These are phyloP conservation scores for Stephania cephalantha DNA, from an alignment of 164 flowering plant species.

Conservation along the genomic window DNA sequence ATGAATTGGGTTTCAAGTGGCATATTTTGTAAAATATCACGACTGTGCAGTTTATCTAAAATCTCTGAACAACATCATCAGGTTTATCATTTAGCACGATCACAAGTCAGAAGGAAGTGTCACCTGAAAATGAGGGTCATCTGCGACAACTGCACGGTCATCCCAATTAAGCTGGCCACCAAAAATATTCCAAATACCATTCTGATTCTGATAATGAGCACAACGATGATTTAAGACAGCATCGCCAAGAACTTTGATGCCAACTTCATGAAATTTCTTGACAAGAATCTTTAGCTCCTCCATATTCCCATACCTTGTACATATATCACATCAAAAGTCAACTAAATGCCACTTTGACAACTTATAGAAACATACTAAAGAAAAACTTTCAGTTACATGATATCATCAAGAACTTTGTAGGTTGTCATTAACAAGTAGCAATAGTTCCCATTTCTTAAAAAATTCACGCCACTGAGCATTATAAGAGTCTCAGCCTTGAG, in stretches of 20 bases:
- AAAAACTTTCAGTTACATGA: background rate
- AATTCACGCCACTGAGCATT: background rate
- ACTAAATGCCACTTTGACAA: background rate
- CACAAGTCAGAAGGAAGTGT: background rate
- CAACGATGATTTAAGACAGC: constrained; percentile 94
- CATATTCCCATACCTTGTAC: constrained; percentile 71
- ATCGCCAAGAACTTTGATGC: constrained; percentile 84
- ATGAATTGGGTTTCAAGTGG: background rate
- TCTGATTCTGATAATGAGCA: constrained; percentile 71
- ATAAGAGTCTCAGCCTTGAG: background rate
- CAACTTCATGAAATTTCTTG: constrained; percentile 62
- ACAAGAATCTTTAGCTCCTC: constrained; percentile 72
- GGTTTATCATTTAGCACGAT: background rate
- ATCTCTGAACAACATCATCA: background rate
- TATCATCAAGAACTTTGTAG: background rate
- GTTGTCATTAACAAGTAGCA: background rate
- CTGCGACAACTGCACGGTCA: constrained; percentile 89
- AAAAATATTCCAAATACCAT: constrained; percentile 95
- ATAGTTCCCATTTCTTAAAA: background rate
- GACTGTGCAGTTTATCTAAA: background rate
- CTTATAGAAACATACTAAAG: background rate
- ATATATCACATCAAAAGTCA: constrained; percentile 8
- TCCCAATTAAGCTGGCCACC: constrained; percentile 97
- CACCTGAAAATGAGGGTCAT: constrained; percentile 99
- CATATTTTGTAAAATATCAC: background rate